Evolutionary conservation across 805 yeast genomes (phyloP), one percentile per base, ranked within the genome.

Genomic region (Jamesozyma jinghongensis): DNA sequence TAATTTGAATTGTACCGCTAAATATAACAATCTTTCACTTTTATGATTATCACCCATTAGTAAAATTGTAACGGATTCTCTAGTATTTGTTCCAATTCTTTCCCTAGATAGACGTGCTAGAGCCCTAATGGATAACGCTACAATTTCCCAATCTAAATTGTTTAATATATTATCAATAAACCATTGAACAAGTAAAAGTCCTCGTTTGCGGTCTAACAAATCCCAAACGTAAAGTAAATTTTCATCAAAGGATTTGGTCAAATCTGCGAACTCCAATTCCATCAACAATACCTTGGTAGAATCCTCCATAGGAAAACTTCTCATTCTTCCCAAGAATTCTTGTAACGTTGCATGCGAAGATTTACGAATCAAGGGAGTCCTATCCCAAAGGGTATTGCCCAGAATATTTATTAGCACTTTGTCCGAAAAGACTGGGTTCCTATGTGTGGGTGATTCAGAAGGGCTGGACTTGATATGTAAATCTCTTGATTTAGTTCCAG

Each of bases 271-370:
- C 37, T 86, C 68, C 0, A 68, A 44, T 44, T 85, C 85, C 29
- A 86, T 71, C 2, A 85, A 53, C 13, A 57, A 55, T 30, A 81
- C 64, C 41, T 41, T 47, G 43, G 43, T 54, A 26, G 34, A 50
- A 47, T 51, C 77, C 62, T 20, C 69, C 42, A 25, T 42, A 20
- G 28, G 32, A 8, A 38, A 7, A 10, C 12, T 7, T 7, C 12
- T 14, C 3, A 33, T 16, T 29, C 97, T 64, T 0, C 97, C 97
- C 3, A 85, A 56, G 13, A 82, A 68, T 52, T 88, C 97, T 54
- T 88, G 97, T 5, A 88, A 52, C 0, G 92, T 90, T 1, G 97
- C 95, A 4, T 85, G 68, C 1, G 88, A 80, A 14, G 96, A 88
- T 42, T 94, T 67, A 41, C 96, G 68, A 5, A 87, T 74, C 43